Percentiles rank a stretch among this genome's conserved stretches.
Evolutionary conservation across 768 basidiomycete genomes (phyloP).

Genomic region (Mycena vitilis): DNA sequence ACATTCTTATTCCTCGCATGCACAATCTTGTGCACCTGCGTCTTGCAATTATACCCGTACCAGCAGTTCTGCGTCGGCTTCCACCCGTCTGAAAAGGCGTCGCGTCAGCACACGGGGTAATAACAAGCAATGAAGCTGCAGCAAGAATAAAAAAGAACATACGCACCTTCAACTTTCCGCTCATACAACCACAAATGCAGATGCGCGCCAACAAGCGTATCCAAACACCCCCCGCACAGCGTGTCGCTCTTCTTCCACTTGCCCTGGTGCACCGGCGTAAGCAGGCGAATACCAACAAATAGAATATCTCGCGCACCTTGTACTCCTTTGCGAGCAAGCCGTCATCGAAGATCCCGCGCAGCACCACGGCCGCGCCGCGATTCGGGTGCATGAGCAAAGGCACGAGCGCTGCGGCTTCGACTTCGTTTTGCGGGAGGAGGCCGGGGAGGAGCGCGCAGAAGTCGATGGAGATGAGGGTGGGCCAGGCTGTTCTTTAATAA

Average conservation of each 20-base stretch:
- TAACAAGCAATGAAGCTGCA: too few species aligned
- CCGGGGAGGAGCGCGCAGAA: slow-evolving; percentile 25
- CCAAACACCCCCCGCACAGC: too few species aligned
- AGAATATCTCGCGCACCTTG: too few species aligned
- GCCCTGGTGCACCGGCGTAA: not conserved
- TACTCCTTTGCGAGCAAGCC: too few species aligned
- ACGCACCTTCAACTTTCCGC: slow-evolving; percentile 14
- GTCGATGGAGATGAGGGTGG: slow-evolving; percentile 24
- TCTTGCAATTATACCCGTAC: too few species aligned
- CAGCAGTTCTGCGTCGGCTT: too few species aligned
- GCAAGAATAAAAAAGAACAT: not conserved
- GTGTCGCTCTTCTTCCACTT: slow-evolving; percentile 27
- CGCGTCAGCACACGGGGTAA: too few species aligned
- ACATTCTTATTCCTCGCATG: too few species aligned
- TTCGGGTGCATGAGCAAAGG: slow-evolving; percentile 20
- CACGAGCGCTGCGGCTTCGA: slow-evolving; percentile 28
- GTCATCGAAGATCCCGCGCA: slow-evolving; percentile 25
- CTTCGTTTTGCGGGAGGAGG: slow-evolving; percentile 19
- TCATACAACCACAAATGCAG: slow-evolving; percentile 23
- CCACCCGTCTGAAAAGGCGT: too few species aligned
- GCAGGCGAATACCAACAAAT: too few species aligned
- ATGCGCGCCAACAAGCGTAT: slow-evolving; percentile 28
- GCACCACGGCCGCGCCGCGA: slow-evolving; percentile 17
- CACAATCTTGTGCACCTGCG: too few species aligned
- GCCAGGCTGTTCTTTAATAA: slow-evolving; percentile 30